A percentile compares a stretch with the other conserved stretches of the same genome.
These are phyloP conservation scores for Coniochaeta hoffmannii DNA, from an alignment of 2,329 filamentous ascomycete species.

Conservation along the genomic window DNA sequence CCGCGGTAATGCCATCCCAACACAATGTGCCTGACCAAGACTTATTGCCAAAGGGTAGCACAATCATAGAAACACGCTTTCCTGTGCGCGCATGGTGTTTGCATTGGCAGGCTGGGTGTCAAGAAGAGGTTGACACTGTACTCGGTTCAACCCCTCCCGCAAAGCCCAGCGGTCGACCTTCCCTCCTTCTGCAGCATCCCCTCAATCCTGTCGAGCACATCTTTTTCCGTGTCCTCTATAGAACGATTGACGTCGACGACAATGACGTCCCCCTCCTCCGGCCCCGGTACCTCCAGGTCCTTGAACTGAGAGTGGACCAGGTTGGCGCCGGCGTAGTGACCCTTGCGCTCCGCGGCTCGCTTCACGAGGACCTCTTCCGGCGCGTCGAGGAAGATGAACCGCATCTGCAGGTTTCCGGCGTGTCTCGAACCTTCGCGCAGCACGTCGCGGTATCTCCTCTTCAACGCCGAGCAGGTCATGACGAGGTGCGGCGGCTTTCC, in stretches of 20 bases:
- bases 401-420: constrained; percentile 48
- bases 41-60: too few species aligned
- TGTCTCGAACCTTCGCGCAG: constrained; percentile 52
- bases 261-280: constrained; percentile 46
- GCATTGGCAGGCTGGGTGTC: too few species aligned
- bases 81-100: too few species aligned
- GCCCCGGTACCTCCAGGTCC: constrained; percentile 55
- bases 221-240: constrained; percentile 33
- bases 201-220: constrained; percentile 4
- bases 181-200: not conserved
- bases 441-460: constrained; percentile 68
- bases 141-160: not conserved
- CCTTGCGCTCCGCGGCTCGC: constrained; percentile 54
- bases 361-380: constrained; percentile 53
- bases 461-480: constrained; percentile 72
- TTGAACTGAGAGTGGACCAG: constrained; percentile 69
- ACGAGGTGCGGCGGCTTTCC: constrained; percentile 50
- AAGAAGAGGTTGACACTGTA: not conserved
- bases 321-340: constrained; percentile 67
- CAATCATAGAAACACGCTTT: too few species aligned
- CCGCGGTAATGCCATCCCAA: too few species aligned
- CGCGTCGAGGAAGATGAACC: constrained; percentile 67
- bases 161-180: not conserved
- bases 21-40: too few species aligned
- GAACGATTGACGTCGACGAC: constrained; percentile 40